phyloP scores from a whole-genome alignment of 2,329 filamentous ascomycete genomes.

The Xylaria digitata region DNA sequence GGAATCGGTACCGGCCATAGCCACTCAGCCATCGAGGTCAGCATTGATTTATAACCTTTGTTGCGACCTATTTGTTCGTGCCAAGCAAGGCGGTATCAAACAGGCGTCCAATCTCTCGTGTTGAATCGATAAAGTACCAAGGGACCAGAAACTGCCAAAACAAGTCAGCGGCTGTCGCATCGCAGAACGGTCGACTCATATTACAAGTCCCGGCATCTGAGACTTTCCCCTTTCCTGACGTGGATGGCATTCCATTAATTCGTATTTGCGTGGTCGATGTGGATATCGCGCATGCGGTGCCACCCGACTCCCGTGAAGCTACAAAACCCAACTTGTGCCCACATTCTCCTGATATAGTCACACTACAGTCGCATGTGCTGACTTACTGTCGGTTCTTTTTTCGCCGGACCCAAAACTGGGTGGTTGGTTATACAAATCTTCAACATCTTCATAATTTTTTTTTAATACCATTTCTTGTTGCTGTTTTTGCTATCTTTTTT shows the following conservation, averaged over 20 bases:
- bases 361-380: constrained; percentile 27
- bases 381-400: constrained; percentile 26
- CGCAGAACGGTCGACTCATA: constrained; percentile 25
- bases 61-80: constrained; percentile 2
- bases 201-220: constrained; percentile 41
- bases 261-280: constrained; percentile 47
- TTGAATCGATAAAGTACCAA: constrained; percentile 24
- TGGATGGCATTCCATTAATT: constrained; percentile 48
- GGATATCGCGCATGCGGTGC: constrained; percentile 40
- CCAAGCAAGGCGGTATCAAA: constrained; percentile 12
- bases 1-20: constrained; percentile 3
- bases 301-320: constrained; percentile 42
- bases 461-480: constrained; percentile 3
- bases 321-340: constrained; percentile 48
- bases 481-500: constrained; percentile 3
- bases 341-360: constrained; percentile 36
- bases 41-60: constrained; percentile 20
- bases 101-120: constrained; percentile 29
- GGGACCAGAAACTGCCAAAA: constrained; percentile 9
- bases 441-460: constrained; percentile 13
- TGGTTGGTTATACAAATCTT: constrained; percentile 31
- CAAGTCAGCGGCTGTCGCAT: constrained; percentile 1
- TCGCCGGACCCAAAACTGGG: constrained; percentile 17
- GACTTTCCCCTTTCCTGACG: constrained; percentile 46
- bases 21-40: constrained; percentile 22